Conservation (phyloP, 2,329 filamentous ascomycete genomes). For the Chaetothyriales sp. region DNA sequence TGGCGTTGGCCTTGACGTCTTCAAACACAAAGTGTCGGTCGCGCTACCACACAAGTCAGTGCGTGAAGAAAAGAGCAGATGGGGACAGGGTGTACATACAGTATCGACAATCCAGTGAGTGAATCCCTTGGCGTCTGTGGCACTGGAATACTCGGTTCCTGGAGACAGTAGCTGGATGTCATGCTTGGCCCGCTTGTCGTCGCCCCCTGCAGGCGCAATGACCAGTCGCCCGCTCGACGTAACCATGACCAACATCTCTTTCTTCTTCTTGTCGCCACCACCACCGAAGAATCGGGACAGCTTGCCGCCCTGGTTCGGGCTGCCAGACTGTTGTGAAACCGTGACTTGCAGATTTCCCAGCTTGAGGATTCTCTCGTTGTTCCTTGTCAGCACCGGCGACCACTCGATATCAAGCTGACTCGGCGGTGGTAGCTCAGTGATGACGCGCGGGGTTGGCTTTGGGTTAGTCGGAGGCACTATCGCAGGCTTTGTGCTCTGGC, state of each 20-base stretch:
- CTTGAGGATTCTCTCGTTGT: constrained; percentile 87
- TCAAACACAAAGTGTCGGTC: constrained; percentile 90
- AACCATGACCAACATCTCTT: constrained; percentile 84
- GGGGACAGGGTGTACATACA: constrained; percentile 42
- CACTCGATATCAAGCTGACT: constrained; percentile 96
- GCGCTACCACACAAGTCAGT: constrained; percentile 39
- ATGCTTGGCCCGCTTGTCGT: constrained; percentile 88
- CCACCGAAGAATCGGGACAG: constrained; percentile 81
- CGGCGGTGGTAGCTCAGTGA: constrained; percentile 91
- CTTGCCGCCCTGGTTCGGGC: constrained; percentile 57
- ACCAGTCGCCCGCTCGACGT: constrained; percentile 84
- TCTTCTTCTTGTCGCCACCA: constrained; percentile 77
- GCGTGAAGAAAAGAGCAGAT: constrained; percentile 3
- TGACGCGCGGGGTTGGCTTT: constrained; percentile 58
- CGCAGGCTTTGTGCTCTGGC: constrained; percentile 22
- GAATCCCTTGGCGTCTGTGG: constrained; percentile 73
- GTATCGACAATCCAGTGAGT: constrained; percentile 84
- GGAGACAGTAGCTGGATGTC: constrained; percentile 70
- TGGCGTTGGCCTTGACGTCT: constrained; percentile 61
- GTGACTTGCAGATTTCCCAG: constrained; percentile 80
- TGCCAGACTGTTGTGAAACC: constrained; percentile 61
- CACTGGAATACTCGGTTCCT: constrained; percentile 64
- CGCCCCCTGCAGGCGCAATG: constrained; percentile 76
- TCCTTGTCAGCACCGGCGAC: constrained; percentile 83
- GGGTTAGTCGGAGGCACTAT: constrained; percentile 26